Evolutionary conservation across 352 stramenopile genomes (phyloP).

Genomic region (Pythium aphanidermatum): DNA sequence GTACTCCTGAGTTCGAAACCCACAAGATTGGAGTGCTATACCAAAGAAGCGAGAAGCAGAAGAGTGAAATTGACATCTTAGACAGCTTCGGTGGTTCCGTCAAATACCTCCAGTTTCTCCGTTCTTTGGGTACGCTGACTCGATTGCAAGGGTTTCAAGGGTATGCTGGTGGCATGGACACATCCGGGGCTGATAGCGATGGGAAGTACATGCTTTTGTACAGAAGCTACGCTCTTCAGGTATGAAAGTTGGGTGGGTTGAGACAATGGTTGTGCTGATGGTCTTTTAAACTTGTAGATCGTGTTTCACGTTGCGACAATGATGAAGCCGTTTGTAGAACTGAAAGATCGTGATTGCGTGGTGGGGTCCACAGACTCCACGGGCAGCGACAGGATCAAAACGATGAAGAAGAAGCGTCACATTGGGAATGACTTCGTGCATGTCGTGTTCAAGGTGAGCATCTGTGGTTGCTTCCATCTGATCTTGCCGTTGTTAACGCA

Average conservation of each 20-base stretch:
- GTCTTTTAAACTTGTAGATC: conserved; percentile 37
- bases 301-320: conserved; percentile 86
- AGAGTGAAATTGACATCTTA: conserved; percentile 62
- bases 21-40: conserved; percentile 86
- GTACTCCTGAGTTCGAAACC: conserved; percentile 75
- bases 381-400: background rate
- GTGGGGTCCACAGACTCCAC: too few relatives aligned
- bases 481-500: too few relatives aligned
- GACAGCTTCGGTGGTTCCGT: conserved; percentile 60
- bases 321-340: conserved; percentile 40
- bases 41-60: conserved; percentile 47
- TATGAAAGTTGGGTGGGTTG: conserved; percentile 13
- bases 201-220: conserved; percentile 73
- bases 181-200: conserved; percentile 43
- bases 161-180: conserved; percentile 78
- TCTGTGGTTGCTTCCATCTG: too few relatives aligned
- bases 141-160: conserved; percentile 56
- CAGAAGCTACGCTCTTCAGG: conserved; percentile 59
- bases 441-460: conserved; percentile 67
- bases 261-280: background rate
- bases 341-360: too few relatives aligned
- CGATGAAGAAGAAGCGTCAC: conserved; percentile 83
- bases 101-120: conserved; percentile 71
- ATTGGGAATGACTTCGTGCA: conserved; percentile 89
- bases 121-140: conserved; percentile 57